Evolutionary conservation across 805 yeast species (phyloP), one percentile per base, ranked within the genome.

Genomic region (Sungouiozyma ichnusensis): DNA sequence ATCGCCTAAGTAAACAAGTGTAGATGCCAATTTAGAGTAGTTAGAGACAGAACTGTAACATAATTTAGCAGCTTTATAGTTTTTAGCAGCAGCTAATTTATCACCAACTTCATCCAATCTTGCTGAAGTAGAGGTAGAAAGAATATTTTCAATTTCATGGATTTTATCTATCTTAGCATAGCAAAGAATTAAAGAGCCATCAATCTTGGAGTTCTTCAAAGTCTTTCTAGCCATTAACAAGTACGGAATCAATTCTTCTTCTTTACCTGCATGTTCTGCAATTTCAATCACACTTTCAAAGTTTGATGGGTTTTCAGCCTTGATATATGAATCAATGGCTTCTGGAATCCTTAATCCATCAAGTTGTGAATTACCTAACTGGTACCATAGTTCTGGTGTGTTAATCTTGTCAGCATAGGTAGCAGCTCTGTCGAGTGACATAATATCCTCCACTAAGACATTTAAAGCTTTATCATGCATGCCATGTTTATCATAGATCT

Each of bases 11-110:
- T 80, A 87, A 31, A 92, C 98, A 58, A 88, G 76, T 24, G 97
- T 90, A n/a, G 95, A 83, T 14, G 98, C 97, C 54, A 92, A 76
- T 64, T 88, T 92, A 38, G 96, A 82, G 73, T 94, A 90, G 68
- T 90, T 92, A 34, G 96, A 86, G 45, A 90, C 81, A 49, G 79
- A 81, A 8, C 87, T 70, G 66, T 76, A 92, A 54, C 94, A 76
- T 48, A 86, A 70, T 67, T 87, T 90, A 35, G 98, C 96, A 39
- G 96, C 97, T 55, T 85, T 79, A 68, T 85, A 92, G 65, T 87
- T 82, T 55, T 79, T 76, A 46, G 77, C 76, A 41, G 77, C 85
- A 53, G 82, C 85, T 55, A 92, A 73, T 60, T 79, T 81, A 65
- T 92, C 98, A 67, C 98, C 99, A 57, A 90, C 87, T 15, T 72